These are phyloP conservation scores for Russula vinacea DNA, from an alignment of 768 basidiomycete species.

Conservation along the genomic window DNA sequence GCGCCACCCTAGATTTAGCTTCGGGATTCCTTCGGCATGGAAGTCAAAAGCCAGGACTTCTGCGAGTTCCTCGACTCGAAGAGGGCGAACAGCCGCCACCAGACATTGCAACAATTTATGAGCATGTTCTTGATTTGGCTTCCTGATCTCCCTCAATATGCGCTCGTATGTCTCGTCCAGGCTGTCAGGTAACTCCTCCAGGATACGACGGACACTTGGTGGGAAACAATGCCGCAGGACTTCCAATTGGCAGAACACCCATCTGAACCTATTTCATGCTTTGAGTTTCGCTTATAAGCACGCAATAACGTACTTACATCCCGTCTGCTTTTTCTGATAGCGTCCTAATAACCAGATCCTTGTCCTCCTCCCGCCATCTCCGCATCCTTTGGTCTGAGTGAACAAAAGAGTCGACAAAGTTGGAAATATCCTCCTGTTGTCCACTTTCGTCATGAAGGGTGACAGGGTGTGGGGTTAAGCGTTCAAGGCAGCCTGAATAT, in stretches of 20 bases:
- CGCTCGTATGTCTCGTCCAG: background rate
- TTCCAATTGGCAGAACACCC: background rate
- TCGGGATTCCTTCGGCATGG: background rate
- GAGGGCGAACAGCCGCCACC: background rate
- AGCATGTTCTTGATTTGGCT: background rate
- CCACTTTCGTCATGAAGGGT: background rate
- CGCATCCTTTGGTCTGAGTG: background rate
- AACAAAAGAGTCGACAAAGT: background rate
- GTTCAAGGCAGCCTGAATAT: background rate
- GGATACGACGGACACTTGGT: background rate
- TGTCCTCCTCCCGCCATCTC: background rate
- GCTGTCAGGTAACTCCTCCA: background rate
- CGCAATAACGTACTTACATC: background rate
- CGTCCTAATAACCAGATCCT: background rate
- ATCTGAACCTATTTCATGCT: background rate
- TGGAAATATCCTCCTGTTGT: background rate
- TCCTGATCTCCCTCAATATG: background rate
- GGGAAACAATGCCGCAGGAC: background rate
- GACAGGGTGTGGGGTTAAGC: background rate
- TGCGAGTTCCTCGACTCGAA: background rate
- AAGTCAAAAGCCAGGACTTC: background rate
- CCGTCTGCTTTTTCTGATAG: background rate
- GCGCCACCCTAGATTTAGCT: background rate
- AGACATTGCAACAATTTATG: slow-evolving; percentile 1
- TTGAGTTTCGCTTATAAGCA: background rate